Evolutionary conservation across 306 rosid genomes (phyloP), one percentile per base, ranked within the genome.

Genomic region (Vigna trinervia): DNA sequence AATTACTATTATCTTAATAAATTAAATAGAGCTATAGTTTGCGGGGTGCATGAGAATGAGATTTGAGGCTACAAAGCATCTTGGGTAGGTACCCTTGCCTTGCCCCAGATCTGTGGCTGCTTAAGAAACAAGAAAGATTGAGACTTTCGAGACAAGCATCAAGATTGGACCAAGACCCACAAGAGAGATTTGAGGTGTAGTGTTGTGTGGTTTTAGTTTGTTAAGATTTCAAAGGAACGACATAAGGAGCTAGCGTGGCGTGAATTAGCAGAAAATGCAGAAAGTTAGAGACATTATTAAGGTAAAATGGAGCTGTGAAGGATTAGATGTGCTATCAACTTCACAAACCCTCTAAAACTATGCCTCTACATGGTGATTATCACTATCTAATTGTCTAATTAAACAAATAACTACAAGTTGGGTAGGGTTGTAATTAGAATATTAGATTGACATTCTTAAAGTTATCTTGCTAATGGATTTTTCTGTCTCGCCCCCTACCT

Each of bases 301-400:
- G 86, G 88, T 85, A 56, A 41, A 65, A 57, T 75, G 82, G 73
- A 66, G 80, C 65, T 75, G 39, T 71, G 78, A 58, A 63, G 70
- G 80, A 74, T 81, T 81, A 75, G 88, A 74, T 82, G 65, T 15
- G 22, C 74, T 71, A 78, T 85, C 88, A 78, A 82, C 77, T 82
- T 85, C 86, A 70, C 0, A 70, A 75, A 78, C 77, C 28, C 4
- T n/a, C 64, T 57, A 69, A 53, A 0, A 47, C 64, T 20, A 19
- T 41, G 53, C 46, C 50, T 78, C 59, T 45, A 28, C 19, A 32
- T 7, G 30, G 26, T 58, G 73, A 43, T 69, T 69, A 56, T 65
- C 52, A 10, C 20, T 65, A 15, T 41, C 71, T 11, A 65, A 78
- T 71, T 82, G 71, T 75, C 61, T 74, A 61, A 68, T 68, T 54